Evolutionary conservation across 1,139 yeast species (phyloP).

Genomic region (Pichia sp.): DNA sequence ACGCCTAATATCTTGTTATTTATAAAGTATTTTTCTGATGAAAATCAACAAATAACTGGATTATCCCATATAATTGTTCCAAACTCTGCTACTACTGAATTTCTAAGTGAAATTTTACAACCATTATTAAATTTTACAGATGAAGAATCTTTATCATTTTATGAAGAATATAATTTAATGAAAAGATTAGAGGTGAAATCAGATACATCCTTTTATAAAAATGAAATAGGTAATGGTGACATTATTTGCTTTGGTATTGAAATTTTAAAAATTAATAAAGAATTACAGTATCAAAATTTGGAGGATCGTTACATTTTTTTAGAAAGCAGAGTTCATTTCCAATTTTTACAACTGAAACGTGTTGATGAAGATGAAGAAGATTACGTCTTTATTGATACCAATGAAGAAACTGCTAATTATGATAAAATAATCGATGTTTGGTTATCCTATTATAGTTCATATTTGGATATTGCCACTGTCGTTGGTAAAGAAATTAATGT

Average conservation of each 20-base stretch:
- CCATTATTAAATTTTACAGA: slow-evolving; percentile 41
- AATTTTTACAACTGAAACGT: slow-evolving; percentile 42
- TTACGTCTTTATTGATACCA: slow-evolving; percentile 17
- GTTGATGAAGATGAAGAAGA: slow-evolving; percentile 26
- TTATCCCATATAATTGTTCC: slow-evolving; percentile 55
- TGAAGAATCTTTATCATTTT: slow-evolving; percentile 39
- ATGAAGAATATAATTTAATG: slow-evolving; percentile 67
- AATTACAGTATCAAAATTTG: slow-evolving; percentile 27
- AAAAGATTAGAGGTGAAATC: slow-evolving; percentile 48
- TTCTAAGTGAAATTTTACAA: slow-evolving; percentile 40
- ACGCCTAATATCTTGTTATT: slow-evolving; percentile 47
- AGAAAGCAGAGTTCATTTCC: slow-evolving; percentile 59
- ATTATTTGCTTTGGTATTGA: slow-evolving; percentile 53
- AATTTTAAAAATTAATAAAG: slow-evolving; percentile 19
- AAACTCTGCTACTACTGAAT: slow-evolving; percentile 42
- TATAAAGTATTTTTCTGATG: slow-evolving; percentile 63
- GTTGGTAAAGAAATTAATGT: slow-evolving; percentile 50
- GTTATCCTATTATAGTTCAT: slow-evolving; percentile 58
- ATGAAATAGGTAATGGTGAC: slow-evolving; percentile 76
- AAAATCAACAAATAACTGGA: slow-evolving; percentile 50
- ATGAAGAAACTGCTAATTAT: slow-evolving; percentile 4
- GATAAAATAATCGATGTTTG: slow-evolving; percentile 48
- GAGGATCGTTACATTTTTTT: slow-evolving; percentile 58
- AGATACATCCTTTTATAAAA: slow-evolving; percentile 46
- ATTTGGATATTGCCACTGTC: slow-evolving; percentile 51